These are phyloP conservation scores for Grosmannia huntii DNA, from an alignment of 2,329 filamentous ascomycete species.

Conservation along the genomic window DNA sequence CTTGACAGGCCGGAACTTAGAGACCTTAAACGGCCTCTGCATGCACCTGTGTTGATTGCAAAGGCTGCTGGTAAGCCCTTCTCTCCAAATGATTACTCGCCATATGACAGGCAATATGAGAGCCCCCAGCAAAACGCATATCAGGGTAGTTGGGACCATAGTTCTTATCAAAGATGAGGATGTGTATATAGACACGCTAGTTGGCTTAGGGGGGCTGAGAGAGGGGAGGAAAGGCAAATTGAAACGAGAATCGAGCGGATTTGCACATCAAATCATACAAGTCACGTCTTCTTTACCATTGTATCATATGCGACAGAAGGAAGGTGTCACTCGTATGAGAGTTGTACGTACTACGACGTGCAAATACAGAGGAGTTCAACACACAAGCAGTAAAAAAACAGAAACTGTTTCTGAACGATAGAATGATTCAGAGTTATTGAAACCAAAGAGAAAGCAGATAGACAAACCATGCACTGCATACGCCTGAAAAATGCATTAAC, in stretches of 20 bases:
- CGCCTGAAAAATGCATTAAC: no score
- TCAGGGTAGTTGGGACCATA: background rate
- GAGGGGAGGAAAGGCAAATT: background rate
- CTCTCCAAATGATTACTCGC: background rate
- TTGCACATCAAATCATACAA: background rate
- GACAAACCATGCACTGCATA: no score
- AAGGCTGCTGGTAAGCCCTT: conserved; percentile 16
- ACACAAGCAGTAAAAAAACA: no score
- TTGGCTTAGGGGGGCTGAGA: background rate
- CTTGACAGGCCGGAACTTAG: conserved; percentile 5
- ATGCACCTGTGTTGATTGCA: conserved; percentile 40
- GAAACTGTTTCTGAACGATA: no score
- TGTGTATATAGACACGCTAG: background rate
- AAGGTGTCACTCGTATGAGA: background rate
- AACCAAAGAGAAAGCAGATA: no score
- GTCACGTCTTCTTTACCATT: background rate
- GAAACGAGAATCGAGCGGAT: background rate
- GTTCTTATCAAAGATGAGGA: background rate
- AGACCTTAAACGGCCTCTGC: conserved; percentile 39
- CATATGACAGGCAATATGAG: background rate
- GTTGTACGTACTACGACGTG: no score
- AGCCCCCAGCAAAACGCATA: background rate
- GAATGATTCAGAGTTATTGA: no score
- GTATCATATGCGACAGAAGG: background rate
- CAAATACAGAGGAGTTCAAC: no score